These are phyloP conservation scores for Closterium sp. DNA, from an alignment of 139 green algal species.

Conservation along the genomic window DNA sequence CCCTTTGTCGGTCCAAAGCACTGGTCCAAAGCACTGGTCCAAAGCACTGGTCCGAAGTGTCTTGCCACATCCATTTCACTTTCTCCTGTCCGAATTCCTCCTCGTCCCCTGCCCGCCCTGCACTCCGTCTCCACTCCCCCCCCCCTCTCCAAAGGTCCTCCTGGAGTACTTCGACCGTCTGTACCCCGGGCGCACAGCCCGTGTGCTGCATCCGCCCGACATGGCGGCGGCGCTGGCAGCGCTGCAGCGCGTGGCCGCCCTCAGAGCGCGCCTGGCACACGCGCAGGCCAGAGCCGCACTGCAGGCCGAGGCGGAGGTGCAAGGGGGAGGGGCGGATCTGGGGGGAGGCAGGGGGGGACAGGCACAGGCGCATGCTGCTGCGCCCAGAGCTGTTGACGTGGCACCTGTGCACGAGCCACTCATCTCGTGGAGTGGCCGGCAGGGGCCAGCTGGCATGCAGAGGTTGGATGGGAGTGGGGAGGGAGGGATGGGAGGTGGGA, in stretches of 20 bases:
- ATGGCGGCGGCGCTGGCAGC: background rate
- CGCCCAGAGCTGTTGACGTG: background rate
- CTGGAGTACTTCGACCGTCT: constrained; percentile 39
- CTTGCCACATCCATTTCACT: background rate
- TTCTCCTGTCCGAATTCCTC: background rate
- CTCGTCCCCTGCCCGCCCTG: background rate
- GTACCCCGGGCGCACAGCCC: constrained; percentile 39
- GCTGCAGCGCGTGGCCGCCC: background rate
- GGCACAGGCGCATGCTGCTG: background rate
- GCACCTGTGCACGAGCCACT: background rate
- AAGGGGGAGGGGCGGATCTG: background rate
- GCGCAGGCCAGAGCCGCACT: background rate
- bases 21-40: no score
- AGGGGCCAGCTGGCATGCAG: constrained; percentile 14
- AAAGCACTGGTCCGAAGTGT: no score
- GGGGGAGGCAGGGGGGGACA: background rate
- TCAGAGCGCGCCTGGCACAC: background rate
- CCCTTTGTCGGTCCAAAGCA: no score
- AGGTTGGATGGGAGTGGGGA: background rate
- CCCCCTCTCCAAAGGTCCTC: background rate
- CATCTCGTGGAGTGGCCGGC: background rate
- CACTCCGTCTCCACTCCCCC: background rate
- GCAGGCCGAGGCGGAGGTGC: background rate
- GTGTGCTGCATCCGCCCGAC: constrained; percentile 30
- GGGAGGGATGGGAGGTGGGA: background rate